phyloP scores from a whole-genome alignment of 192 early-diverging fungal species.

The Thoreauomyces humboldtii region DNA sequence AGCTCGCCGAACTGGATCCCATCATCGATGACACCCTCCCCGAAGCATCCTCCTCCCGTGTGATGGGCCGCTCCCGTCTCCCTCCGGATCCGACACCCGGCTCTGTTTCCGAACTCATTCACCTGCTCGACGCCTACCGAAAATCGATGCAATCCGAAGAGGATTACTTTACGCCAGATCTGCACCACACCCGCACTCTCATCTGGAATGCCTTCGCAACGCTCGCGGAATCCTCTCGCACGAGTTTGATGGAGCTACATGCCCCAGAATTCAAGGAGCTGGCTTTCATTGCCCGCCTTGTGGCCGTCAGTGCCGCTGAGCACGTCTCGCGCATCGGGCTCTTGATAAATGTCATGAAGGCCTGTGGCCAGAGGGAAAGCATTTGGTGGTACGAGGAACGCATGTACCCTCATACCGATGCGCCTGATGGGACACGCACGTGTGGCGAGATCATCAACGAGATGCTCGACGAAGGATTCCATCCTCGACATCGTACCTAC shows the following conservation, averaged over 20 bases:
- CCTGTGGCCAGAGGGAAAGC: neutral
- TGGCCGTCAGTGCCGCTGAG: neutral
- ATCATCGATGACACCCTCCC: neutral
- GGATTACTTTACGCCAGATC: neutral
- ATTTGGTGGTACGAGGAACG: constrained; percentile 9
- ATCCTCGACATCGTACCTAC: constrained; percentile 16
- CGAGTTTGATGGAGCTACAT: neutral
- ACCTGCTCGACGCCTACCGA: neutral
- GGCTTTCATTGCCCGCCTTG: neutral
- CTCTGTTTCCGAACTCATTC: neutral
- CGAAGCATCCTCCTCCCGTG: neutral
- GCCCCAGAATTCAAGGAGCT: constrained; percentile 5
- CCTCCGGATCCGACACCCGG: constrained; percentile 3
- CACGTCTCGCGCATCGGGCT: neutral
- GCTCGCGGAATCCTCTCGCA: neutral
- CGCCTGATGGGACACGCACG: neutral
- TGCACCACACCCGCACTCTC: neutral
- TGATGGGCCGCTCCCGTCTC: neutral
- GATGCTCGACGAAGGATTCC: neutral
- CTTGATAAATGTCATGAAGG: constrained; percentile 2
- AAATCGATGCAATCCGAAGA: neutral
- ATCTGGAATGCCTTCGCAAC: constrained; percentile 1
- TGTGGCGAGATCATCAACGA: constrained; percentile 1
- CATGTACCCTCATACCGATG: constrained; percentile 12
- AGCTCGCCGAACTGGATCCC: neutral